Base-by-base conservation (phyloP, 2,329 filamentous ascomycete species). In the Diplodia intermedia region DNA sequence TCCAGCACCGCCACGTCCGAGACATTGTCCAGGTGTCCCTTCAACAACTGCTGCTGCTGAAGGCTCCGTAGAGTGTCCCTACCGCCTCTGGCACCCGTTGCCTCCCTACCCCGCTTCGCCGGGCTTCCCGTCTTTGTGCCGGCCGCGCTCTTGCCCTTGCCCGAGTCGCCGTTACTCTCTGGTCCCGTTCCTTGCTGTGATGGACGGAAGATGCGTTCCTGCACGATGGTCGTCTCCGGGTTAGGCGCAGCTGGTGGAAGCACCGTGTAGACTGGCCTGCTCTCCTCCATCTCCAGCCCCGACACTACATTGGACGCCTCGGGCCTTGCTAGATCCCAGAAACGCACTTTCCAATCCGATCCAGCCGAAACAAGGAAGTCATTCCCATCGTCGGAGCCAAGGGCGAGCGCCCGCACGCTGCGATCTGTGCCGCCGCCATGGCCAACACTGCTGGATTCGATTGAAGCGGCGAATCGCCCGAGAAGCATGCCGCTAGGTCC, bases 341-440 rank as follows among this genome's bases (percentile, higher is more conserved):
- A 98, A 11, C 95, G 89, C 20, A 99, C 86, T 79, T 92, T 95
- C 80, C 91, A 92, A 79, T 98, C 95, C 12, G 91, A 91, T 0
- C 94, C 94, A 20, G 90, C 94, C 0, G 93, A 95, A 47, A 99
- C 82, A 56, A 97, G 87, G 76, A 95, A 97, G 0, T 94, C 91
- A 53, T 87, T 85, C 68, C 89, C 88, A 61, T 91, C 89, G 62
- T 93, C 89, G 29, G 89, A 86, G 7, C 91, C 92, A 11, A 91
- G 87, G 0, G 89, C 83, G 81, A 97, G 89, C 3, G 91, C 89
- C 66, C 91, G 87, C 66, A 94, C 88, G n/a, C 91, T 90, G 60
- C 87, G 83, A 74, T 91, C 89, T 8, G 83, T 86, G 29, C 57
- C 50, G n/a, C 57, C 52, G 9, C 57, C 57, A 49, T 53, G 49